Percentiles rank a stretch among this genome's conserved stretches.
Evolutionary conservation across 208 protist species (phyloP).

Genomic region (Phytomonas francai): DNA sequence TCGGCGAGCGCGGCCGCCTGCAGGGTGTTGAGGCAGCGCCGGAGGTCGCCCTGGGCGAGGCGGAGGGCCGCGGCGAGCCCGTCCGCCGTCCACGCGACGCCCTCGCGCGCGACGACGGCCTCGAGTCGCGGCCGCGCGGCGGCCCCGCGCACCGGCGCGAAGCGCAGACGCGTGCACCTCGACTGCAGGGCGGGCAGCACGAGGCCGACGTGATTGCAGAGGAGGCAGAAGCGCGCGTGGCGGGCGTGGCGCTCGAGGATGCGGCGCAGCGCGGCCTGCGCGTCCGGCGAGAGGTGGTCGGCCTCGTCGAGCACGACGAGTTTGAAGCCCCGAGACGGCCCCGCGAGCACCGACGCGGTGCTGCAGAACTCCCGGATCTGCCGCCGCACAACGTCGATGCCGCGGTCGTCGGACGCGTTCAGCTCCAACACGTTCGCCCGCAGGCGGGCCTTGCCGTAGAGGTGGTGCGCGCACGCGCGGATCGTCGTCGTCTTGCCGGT

Average conservation of each 20-base stretch:
- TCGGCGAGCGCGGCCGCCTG: slow-evolving; percentile 86
- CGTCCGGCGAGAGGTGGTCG: slow-evolving; percentile 97
- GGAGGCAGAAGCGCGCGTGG: slow-evolving; percentile 97
- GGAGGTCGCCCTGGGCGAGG: slow-evolving; percentile 95
- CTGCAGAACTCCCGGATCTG: slow-evolving; percentile 98
- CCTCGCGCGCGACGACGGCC: slow-evolving; percentile 81
- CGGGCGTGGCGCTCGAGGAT: slow-evolving; percentile 98
- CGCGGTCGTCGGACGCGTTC: slow-evolving; percentile 99
- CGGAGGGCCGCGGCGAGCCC: slow-evolving; percentile 90
- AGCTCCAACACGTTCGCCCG: slow-evolving; percentile 90
- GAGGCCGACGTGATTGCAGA: slow-evolving; percentile 99
- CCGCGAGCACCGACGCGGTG: slow-evolving; percentile 93
- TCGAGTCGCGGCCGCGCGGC: slow-evolving; percentile 80
- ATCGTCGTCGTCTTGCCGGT: slow-evolving; percentile 90
- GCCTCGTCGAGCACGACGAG: slow-evolving; percentile 99
- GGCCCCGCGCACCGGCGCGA: slow-evolving; percentile 88
- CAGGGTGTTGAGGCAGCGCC: slow-evolving; percentile 96
- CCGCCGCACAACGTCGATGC: slow-evolving; percentile 97
- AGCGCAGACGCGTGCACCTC: slow-evolving; percentile 98
- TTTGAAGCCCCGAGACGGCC: slow-evolving; percentile 78
- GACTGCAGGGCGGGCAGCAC: slow-evolving; percentile 95
- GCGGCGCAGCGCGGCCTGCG: slow-evolving; percentile 96
- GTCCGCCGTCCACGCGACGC: slow-evolving; percentile 69
- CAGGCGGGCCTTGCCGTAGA: slow-evolving; percentile 92
- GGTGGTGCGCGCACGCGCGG: slow-evolving; percentile 78